Conservation (phyloP, 192 early-diverging fungal species). For the Paraglomus occultum region DNA sequence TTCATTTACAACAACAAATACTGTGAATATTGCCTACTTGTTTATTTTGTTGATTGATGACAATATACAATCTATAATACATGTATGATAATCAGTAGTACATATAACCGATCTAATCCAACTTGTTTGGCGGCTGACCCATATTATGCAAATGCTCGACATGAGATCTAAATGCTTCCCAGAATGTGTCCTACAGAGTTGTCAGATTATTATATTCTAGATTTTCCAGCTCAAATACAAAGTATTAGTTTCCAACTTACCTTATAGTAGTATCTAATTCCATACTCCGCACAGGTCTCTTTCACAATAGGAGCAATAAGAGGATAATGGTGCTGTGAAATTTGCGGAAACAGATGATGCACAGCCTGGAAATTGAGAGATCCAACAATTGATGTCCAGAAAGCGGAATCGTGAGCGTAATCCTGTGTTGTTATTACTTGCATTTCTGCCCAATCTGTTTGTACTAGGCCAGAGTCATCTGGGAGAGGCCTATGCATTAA, state of each 20-base stretch:
- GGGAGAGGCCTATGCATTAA: constrained; percentile 38
- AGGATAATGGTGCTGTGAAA: constrained; percentile 54
- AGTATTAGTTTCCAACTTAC: constrained; percentile 19
- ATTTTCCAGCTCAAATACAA: neutral
- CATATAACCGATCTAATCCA: too few species aligned
- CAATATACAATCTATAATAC: too few species aligned
- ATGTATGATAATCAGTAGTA: too few species aligned
- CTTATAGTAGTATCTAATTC: constrained; percentile 46
- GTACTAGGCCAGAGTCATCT: constrained; percentile 44
- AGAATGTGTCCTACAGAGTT: constrained; percentile 42
- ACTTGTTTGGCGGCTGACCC: constrained; percentile 38
- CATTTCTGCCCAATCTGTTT: constrained; percentile 57
- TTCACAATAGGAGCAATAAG: constrained; percentile 48
- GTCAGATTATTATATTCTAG: neutral
- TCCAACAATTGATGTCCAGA: constrained; percentile 49
- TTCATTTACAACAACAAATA: too few species aligned
- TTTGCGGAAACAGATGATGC: constrained; percentile 51
- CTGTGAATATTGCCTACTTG: too few species aligned
- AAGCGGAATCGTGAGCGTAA: constrained; percentile 50
- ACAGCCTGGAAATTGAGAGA: constrained; percentile 53
- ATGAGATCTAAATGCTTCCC: constrained; percentile 48
- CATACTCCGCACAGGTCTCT: constrained; percentile 50
- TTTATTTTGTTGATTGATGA: too few species aligned
- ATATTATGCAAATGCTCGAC: constrained; percentile 44
- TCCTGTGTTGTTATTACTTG: constrained; percentile 50